phyloP scores from a whole-genome alignment of 805 yeast species.

The Cyberlindnera subsufficiens region DNA sequence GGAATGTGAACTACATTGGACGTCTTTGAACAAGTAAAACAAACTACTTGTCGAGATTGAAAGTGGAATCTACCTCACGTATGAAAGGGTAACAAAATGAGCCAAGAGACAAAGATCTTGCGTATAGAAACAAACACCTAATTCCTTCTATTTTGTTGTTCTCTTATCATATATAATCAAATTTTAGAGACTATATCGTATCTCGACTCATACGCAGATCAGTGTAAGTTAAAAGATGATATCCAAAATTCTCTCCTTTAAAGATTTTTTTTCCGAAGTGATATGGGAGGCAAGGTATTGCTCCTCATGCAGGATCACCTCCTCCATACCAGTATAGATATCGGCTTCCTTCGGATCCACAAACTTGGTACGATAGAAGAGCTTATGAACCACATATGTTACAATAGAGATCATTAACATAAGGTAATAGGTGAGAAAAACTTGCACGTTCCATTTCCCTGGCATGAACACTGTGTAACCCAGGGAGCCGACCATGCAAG shows the following conservation, averaged over 20 bases:
- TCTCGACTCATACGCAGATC: too few relatives aligned
- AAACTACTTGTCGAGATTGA: too few relatives aligned
- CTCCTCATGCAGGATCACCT: constrained; percentile 53
- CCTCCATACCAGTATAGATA: constrained; percentile 45
- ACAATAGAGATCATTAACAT: constrained; percentile 56
- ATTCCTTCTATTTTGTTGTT: too few relatives aligned
- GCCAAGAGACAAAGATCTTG: too few relatives aligned
- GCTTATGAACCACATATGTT: constrained; percentile 43
- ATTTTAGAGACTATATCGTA: too few relatives aligned
- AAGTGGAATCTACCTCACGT: too few relatives aligned
- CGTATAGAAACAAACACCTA: too few relatives aligned
- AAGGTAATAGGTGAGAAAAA: constrained; percentile 65
- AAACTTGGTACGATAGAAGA: constrained; percentile 39
- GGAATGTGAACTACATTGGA: too few relatives aligned
- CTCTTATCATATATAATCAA: too few relatives aligned
- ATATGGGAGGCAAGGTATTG: constrained; percentile 12
- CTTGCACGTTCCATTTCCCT: constrained; percentile 58
- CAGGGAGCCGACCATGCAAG: constrained; percentile 48
- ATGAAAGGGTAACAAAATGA: too few relatives aligned
- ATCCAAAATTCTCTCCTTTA: constrained; percentile 6
- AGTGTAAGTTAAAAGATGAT: too few relatives aligned
- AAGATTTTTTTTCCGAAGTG: constrained; percentile 26
- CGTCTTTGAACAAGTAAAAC: too few relatives aligned
- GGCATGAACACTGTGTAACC: constrained; percentile 72
- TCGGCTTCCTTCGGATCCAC: constrained; percentile 46